These are phyloP conservation scores for Allium cepa DNA, from an alignment of 106 monocot genomes.

Conservation along the genomic window DNA sequence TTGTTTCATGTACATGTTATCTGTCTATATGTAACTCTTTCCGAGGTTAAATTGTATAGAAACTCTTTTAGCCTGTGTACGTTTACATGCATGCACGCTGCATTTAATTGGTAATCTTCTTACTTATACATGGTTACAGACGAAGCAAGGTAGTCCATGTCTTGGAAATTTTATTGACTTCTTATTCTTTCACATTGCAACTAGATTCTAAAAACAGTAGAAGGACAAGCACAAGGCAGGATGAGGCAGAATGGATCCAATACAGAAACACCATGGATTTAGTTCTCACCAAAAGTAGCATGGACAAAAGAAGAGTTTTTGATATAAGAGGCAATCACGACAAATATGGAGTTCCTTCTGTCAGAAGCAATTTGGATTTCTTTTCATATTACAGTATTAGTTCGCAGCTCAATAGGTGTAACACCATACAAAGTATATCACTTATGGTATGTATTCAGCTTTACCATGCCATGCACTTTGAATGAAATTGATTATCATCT, in stretches of 20 bases:
- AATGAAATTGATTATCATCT: too few relatives aligned
- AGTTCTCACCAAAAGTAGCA: slow-evolving; percentile 35
- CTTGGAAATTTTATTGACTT: too few relatives aligned
- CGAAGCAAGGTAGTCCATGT: too few relatives aligned
- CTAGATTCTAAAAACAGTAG: slow-evolving; percentile 71
- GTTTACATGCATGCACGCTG: too few relatives aligned
- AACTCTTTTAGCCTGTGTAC: too few relatives aligned
- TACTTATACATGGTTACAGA: too few relatives aligned
- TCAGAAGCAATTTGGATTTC: slow-evolving; percentile 56
- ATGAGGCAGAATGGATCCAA: slow-evolving; percentile 76
- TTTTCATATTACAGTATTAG: slow-evolving; percentile 69
- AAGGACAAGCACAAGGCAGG: slow-evolving; percentile 68
- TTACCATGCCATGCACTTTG: too few relatives aligned
- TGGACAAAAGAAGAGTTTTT: slow-evolving; percentile 61
- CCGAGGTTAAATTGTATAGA: too few relatives aligned
- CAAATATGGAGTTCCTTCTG: slow-evolving; percentile 88
- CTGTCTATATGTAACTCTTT: too few relatives aligned
- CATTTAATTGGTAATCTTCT: too few relatives aligned
- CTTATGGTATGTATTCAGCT: slow-evolving; percentile 49
- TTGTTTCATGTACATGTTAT: too few relatives aligned
- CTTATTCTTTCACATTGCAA: background rate
- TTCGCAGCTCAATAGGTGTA: slow-evolving; percentile 50
- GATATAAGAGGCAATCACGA: slow-evolving; percentile 94
- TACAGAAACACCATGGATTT: slow-evolving; percentile 52
- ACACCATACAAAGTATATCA: slow-evolving; percentile 59